Base-by-base conservation (phyloP, 441 rosid species). In the Bruguiera hainesii region DNA sequence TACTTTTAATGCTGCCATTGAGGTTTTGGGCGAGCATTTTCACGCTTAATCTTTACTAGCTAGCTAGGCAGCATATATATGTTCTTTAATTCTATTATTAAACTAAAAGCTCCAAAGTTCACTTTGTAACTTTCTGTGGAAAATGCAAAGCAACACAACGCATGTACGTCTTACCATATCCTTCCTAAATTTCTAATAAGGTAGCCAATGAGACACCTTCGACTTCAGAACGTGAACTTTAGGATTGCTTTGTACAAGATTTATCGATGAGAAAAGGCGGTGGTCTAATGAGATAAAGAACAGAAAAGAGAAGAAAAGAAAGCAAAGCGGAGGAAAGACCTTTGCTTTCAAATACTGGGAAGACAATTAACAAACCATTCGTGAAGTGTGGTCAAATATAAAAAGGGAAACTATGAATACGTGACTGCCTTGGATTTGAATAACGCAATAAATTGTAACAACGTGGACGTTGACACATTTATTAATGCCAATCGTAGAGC, bases 1-100 rank as follows among this genome's bases (percentile, higher is more conserved):
- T 10, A 21, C 23, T 33, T 73, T 61, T 81, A 71, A 80, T 76
- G 79, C 67, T 75, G 67, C 72, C 70, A 77, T 72, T 66, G 30
- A 70, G 65, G 67, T 26, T 59, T 77, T 61, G 70, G 71, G 73
- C 65, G 71, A 70, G 26, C 23, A 53, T 21, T 21, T 25, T 20
- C 15, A 39, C 15, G 46, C 11, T 39, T 39, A 2, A 11, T 39
- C 13, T 39, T 39, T 11, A 39, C 46, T 39, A 20, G 26, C 16
- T 53, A 21, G 15, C 13, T 53, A 3, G 10, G 4, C 7, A 8
- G 15, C 57, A 21, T 21, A 8, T 53, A 53, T 1, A 9, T 9
- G 23, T 3, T 20, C 57, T 53, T 53, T 53, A 8, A 7, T 21
- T 21, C 21, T 30, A 4, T 4, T 10, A 61, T 39, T 39, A n/a